These are phyloP conservation scores for Cercospora zeae-maydis DNA, from an alignment of 2,329 filamentous ascomycete genomes.

Conservation along the genomic window DNA sequence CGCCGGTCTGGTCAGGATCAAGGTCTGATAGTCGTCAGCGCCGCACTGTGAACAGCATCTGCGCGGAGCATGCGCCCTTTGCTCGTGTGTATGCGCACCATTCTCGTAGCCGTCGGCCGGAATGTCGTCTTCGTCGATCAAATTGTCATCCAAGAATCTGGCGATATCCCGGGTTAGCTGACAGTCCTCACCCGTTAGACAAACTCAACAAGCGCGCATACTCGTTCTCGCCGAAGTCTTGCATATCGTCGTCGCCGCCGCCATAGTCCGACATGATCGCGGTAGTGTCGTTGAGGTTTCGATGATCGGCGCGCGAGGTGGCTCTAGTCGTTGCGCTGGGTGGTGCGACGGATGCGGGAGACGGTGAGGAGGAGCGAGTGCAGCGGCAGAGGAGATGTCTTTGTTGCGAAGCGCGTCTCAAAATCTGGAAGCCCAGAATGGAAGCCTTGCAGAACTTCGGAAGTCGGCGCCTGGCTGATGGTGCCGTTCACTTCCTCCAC, in stretches of 20 bases:
- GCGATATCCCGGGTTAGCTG: not conserved
- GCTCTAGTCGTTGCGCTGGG: not conserved
- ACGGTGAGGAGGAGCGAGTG: not conserved
- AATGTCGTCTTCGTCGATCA: conserved; percentile 51
- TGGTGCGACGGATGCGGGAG: not conserved
- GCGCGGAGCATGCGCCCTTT: not conserved
- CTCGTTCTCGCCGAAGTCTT: conserved; percentile 36
- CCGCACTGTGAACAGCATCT: not conserved
- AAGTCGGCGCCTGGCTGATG: not conserved
- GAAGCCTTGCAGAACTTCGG: not conserved
- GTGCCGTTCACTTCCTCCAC: not conserved
- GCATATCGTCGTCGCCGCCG: conserved; percentile 40
- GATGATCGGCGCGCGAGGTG: not conserved
- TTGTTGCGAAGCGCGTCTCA: not conserved
- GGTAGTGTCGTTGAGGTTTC: not conserved
- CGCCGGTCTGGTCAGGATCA: conserved; percentile 20
- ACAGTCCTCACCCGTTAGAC: not conserved
- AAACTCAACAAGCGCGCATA: conserved; percentile 18
- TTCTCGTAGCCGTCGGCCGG: conserved; percentile 52
- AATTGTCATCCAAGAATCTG: conserved; percentile 38
- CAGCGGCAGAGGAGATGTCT: not conserved
- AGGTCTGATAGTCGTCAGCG: conserved; percentile 25
- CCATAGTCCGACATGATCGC: conserved; percentile 46
- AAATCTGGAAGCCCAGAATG: not conserved
- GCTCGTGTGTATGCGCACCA: conserved; percentile 12